Conservation (phyloP, 768 basidiomycete genomes). For the Dacryopinax primogenitus region DNA sequence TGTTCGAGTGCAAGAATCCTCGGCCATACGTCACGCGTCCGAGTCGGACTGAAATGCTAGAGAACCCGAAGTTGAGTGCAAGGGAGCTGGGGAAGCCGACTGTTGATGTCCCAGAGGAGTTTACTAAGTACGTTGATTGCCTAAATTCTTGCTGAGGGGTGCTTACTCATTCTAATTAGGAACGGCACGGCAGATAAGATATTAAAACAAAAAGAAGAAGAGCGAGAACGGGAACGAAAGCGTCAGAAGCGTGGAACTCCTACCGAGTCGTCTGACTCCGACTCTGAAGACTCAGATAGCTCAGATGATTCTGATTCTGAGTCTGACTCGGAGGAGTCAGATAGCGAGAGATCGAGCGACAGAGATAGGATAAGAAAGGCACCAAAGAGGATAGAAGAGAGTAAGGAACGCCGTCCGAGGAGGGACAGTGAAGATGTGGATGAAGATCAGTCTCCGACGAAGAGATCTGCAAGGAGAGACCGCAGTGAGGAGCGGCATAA, state of each 20-base stretch:
- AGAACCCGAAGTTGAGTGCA: constrained; percentile 59
- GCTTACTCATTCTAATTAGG: constrained; percentile 27
- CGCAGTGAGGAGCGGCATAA: neutral
- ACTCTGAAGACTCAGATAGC: constrained; percentile 34
- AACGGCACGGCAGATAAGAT: constrained; percentile 76
- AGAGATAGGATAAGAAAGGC: neutral
- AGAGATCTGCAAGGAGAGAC: neutral
- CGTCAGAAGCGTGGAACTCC: constrained; percentile 29
- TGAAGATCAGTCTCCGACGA: neutral
- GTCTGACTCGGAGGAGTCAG: neutral
- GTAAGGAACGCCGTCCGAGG: neutral
- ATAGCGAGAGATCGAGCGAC: neutral
- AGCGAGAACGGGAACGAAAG: constrained; percentile 39
- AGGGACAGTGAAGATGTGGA: neutral
- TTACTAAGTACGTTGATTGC: constrained; percentile 53
- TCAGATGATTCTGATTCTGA: constrained; percentile 18
- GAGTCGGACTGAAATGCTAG: constrained; percentile 72
- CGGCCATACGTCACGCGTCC: constrained; percentile 82
- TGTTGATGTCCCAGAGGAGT: constrained; percentile 82
- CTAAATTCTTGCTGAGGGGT: neutral
- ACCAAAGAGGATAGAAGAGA: neutral
- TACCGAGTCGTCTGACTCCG: constrained; percentile 26
- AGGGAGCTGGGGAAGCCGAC: constrained; percentile 60
- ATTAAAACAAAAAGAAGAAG: constrained; percentile 69
- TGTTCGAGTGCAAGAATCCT: constrained; percentile 72